Evolutionary conservation across 768 basidiomycete species (phyloP), one percentile per base, ranked within the genome.

Genomic region (Amanita brunnescens): DNA sequence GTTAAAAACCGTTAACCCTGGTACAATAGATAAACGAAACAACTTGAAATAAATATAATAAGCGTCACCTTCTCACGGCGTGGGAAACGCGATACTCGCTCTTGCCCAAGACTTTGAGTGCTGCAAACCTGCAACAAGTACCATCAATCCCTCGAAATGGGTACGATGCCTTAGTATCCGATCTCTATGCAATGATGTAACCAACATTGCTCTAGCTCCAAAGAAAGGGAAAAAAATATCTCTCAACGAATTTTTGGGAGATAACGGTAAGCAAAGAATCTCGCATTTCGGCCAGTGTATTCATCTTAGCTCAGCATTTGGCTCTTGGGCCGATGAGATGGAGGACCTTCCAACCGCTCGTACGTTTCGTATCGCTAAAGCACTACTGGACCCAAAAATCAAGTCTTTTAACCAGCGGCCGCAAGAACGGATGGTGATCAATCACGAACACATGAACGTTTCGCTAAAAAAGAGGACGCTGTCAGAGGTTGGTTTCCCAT

Each of bases 311-410:
- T 47, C 45, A 92, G 91, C 83, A 48, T 71, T 89, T 47, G 95
- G 92, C 61, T 94, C 91, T 63, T 99, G 96, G 96, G 96, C 96
- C 6, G 96, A 98, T 65, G 96, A 98, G 69, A 93, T 97, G 91
- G 94, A 96, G 58, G 60, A 77, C 26, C 78, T 98, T 55, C 95
- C 95, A 23, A 87, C 81, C 59, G 94, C 91, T 62, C 95, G 95
- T 98, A 72, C 72, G 93, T 76, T 34, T 26, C 32, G 9, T 10
- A 39, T 26, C 49, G 14, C 40, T 42, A 18, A 54, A 32, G 29
- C 18, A 18, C 33, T 50, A 41, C 45, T 49, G 55, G 41, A 37
- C 46, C n/a, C 47, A 48, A 55, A 41, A 55, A 42, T 46, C 20
- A 58, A 57, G 51, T 54, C n/a, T n/a, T 53, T 60, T 52, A 5